Conservation (phyloP, 1,139 yeast genomes). For the Pichia kudriavzevii region DNA sequence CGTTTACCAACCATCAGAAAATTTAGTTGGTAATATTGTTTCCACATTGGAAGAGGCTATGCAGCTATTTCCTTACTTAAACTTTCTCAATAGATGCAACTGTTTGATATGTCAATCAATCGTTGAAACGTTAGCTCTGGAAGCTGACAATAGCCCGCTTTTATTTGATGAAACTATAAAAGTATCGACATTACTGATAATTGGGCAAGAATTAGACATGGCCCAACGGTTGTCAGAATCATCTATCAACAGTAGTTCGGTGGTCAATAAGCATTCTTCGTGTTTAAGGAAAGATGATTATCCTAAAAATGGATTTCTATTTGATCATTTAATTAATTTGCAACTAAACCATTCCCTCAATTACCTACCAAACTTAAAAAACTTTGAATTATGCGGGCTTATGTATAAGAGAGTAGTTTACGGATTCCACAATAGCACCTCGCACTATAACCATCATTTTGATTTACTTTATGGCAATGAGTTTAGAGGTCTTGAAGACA, state of each 20-base stretch:
- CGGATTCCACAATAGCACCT: too few species aligned
- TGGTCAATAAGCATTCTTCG: slow-evolving; percentile 9
- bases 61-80: slow-evolving; percentile 23
- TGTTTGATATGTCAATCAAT: slow-evolving; percentile 20
- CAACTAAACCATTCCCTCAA: slow-evolving; percentile 21
- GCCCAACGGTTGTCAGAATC: slow-evolving; percentile 11
- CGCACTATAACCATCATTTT: slow-evolving; percentile 11
- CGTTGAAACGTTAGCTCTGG: slow-evolving; percentile 5
- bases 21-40: slow-evolving; percentile 23
- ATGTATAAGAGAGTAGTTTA: slow-evolving; percentile 19
- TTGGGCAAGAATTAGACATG: slow-evolving; percentile 25
- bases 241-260: slow-evolving; percentile 3
- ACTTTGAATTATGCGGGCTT: slow-evolving; percentile 27
- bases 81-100: slow-evolving; percentile 20
- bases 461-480: slow-evolving; percentile 19
- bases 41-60: slow-evolving; percentile 25
- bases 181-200: slow-evolving; percentile 24
- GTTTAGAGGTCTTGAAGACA: slow-evolving; percentile 20
- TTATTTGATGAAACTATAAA: slow-evolving; percentile 23
- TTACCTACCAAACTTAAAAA: slow-evolving; percentile 16
- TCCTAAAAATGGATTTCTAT: slow-evolving; percentile 19
- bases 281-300: slow-evolving; percentile 7
- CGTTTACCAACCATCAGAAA: slow-evolving; percentile 25
- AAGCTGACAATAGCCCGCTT: slow-evolving; percentile 4
- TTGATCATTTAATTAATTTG: slow-evolving; percentile 23